Evolutionary conservation across 176 grass and related monocot species (phyloP), one percentile per base, ranked within the genome.

Genomic region (Musa troglodytarum): DNA sequence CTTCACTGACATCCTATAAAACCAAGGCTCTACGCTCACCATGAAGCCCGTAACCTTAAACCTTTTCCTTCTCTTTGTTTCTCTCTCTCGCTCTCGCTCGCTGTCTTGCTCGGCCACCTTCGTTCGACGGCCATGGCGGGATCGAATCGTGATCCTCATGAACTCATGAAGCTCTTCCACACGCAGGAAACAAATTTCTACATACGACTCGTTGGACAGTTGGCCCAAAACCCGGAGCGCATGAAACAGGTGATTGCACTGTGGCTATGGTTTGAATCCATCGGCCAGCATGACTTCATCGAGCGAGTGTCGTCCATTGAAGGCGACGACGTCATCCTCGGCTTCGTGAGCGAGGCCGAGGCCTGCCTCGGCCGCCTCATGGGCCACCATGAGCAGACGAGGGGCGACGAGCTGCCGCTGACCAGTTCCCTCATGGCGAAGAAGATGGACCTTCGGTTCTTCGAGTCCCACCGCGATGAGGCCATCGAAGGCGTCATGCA

Each of bases 241-340:
- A 87, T 87, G 79, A 49, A 83, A n/a, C 86, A 74, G 87, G 82
- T 92, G 49, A 76, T 87, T 7, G 90, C 87, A 29, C 75, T 92
- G 3, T 92, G 87, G 84, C 82, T 92, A 11, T 89, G 87, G 90
- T 57, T 92, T 17, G 87, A 92, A 57, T 78, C 84, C 25, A 64
- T 23, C 0, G 82, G 84, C 49, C 82, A 89, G 79, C 70, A 87
- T 34, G 66, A 80, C 21, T 89, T 92, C 77, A 76, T 83, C 53
- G 25, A 74, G 50, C 87, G 77, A 34, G 76, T 84, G 53, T 19
- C 84, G 25, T 69, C 79, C 19, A 20, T 65, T 17, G 77, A 50
- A 11, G 67, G 56, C n/a, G 72, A 74, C 5, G 53, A 85, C 4
- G 77, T 89, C 50, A 74, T 92, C 69, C 65, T 80, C 20, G 34